phyloP scores from a whole-genome alignment of 2,329 filamentous ascomycete genomes.

The Aphanocladium album region DNA sequence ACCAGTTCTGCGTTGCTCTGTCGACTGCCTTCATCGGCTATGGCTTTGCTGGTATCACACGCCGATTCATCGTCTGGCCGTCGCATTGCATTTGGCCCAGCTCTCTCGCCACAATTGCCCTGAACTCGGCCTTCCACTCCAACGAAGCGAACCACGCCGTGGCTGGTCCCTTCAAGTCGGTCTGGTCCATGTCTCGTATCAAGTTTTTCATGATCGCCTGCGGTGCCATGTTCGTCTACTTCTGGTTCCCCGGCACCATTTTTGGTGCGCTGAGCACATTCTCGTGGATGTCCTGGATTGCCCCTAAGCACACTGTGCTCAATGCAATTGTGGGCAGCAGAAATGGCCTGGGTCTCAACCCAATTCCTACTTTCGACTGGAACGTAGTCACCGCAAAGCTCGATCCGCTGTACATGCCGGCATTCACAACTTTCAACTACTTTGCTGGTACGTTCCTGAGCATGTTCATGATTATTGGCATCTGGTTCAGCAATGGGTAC shows the following conservation, averaged over 20 bases:
- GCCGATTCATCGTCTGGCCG: conserved; percentile 48
- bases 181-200: conserved; percentile 39
- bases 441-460: conserved; percentile 26
- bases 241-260: conserved; percentile 50
- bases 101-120: conserved; percentile 18
- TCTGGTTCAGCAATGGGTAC: conserved; percentile 31
- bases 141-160: conserved; percentile 19
- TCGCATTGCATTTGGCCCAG: conserved; percentile 36
- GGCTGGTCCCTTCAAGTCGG: conserved; percentile 30
- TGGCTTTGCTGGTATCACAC: conserved; percentile 45
- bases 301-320: conserved; percentile 35
- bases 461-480: conserved; percentile 24
- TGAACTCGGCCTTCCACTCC: conserved; percentile 28
- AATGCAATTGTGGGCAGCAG: conserved; percentile 32
- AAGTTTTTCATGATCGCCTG: conserved; percentile 43
- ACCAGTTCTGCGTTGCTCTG: conserved; percentile 46
- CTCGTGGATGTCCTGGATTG: conserved; percentile 51
- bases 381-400: conserved; percentile 28
- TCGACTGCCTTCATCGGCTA: conserved; percentile 53
- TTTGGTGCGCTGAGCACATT: conserved; percentile 44
- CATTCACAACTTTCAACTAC: conserved; percentile 32
- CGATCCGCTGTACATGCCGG: conserved; percentile 35
- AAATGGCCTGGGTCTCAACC: conserved; percentile 37
- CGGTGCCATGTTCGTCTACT: conserved; percentile 46
- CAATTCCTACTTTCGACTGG: conserved; percentile 40